A percentile compares a stretch with the other conserved stretches of the same genome.
phyloP scores from a whole-genome alignment of 441 rosid genomes.

The Gossypium lobatum region DNA sequence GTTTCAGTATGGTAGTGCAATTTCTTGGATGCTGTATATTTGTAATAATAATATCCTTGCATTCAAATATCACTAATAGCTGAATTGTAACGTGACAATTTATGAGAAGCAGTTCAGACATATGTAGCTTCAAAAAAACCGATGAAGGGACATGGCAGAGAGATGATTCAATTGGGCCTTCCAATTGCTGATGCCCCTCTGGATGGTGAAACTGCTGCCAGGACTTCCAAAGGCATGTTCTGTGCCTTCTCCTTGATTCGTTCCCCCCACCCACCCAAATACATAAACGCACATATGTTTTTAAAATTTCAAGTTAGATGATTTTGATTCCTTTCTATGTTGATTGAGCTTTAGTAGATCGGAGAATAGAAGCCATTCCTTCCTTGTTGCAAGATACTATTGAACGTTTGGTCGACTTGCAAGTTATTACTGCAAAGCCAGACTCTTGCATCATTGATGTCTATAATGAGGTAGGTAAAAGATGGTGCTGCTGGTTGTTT shows the following conservation, averaged over 20 bases:
- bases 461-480: slow-evolving; percentile 61
- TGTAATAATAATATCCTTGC: background rate
- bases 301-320: background rate
- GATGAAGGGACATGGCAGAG: slow-evolving; percentile 86
- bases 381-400: slow-evolving; percentile 67
- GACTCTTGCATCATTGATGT: slow-evolving; percentile 82
- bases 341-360: slow-evolving; percentile 35
- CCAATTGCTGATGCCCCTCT: slow-evolving; percentile 68
- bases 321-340: background rate
- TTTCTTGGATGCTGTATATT: background rate
- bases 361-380: slow-evolving; percentile 67
- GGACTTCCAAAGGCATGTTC: slow-evolving; percentile 55
- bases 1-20: background rate
- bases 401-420: slow-evolving; percentile 46
- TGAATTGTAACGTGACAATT: slow-evolving; percentile 14
- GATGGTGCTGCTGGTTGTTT: slow-evolving; percentile 4
- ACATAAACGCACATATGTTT: background rate
- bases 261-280: background rate
- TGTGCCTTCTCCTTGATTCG: background rate
- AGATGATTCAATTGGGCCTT: slow-evolving; percentile 85
- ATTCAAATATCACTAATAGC: slow-evolving; percentile 1
- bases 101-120: slow-evolving; percentile 60
- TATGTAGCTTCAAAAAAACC: slow-evolving; percentile 71
- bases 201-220: slow-evolving; percentile 51
- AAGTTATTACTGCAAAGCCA: slow-evolving; percentile 61